Conservation (phyloP, 2,329 filamentous ascomycete species). For the Didymella lethalis region DNA sequence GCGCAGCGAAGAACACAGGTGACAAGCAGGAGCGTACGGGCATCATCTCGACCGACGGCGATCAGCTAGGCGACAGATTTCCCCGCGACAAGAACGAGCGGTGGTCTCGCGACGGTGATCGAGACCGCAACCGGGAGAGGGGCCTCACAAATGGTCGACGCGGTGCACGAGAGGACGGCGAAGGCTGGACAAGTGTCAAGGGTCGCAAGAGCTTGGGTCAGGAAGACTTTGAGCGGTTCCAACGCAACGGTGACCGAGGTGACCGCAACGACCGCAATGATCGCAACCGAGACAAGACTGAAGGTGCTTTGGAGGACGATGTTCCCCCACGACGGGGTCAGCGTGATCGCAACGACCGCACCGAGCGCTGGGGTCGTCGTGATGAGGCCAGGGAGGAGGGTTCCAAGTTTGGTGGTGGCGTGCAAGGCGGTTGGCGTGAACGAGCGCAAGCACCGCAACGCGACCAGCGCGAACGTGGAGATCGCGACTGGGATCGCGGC, state of each 20-base stretch:
- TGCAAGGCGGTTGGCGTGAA: constrained; percentile 67
- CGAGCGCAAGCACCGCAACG: constrained; percentile 42
- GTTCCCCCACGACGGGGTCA: constrained; percentile 66
- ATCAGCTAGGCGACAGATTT: constrained; percentile 47
- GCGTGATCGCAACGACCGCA: constrained; percentile 70
- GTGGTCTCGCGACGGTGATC: constrained; percentile 54
- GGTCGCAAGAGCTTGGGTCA: constrained; percentile 76
- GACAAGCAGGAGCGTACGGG: constrained; percentile 48
- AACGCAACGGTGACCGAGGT: constrained; percentile 56
- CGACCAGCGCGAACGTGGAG: constrained; percentile 51
- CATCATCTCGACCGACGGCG: constrained; percentile 50
- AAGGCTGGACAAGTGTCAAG: constrained; percentile 78
- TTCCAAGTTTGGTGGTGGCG: constrained; percentile 41
- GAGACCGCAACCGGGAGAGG: constrained; percentile 49
- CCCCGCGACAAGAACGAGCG: constrained; percentile 48
- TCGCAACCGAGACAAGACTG: constrained; percentile 61
- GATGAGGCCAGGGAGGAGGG: constrained; percentile 63
- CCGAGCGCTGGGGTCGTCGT: constrained; percentile 71
- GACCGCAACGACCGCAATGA: constrained; percentile 12
- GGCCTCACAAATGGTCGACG: constrained; percentile 50
- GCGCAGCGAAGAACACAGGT: constrained; percentile 56
- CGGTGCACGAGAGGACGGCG: constrained; percentile 62
- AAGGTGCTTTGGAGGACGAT: constrained; percentile 51
- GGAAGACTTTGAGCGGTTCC: constrained; percentile 74
- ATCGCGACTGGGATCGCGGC: constrained; percentile 63